Conservation (phyloP, 129 eudicot species). For the Pseudognaphalium luteoalbum region DNA sequence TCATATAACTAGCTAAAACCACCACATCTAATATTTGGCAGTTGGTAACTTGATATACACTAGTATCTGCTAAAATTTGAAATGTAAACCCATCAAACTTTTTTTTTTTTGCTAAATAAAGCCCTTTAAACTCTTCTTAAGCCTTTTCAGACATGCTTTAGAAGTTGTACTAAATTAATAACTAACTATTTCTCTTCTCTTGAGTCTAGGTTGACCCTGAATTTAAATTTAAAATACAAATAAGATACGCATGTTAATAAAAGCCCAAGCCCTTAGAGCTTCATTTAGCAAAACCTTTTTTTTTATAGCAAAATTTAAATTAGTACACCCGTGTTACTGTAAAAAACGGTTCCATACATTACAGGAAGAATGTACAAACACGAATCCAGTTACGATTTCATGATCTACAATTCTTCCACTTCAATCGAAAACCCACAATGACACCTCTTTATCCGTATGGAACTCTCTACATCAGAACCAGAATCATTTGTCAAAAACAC, state of each 20-base stretch:
- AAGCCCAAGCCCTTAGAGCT: too few relatives aligned
- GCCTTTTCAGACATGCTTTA: too few relatives aligned
- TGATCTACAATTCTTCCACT: constrained; percentile 65
- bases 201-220: too few relatives aligned
- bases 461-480: constrained; percentile 39
- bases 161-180: too few relatives aligned
- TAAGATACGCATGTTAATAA: too few relatives aligned
- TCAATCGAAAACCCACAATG: constrained; percentile 79
- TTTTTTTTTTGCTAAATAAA: too few relatives aligned
- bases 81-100: background rate
- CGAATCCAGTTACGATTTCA: background rate
- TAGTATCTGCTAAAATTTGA: background rate
- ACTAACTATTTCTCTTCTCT: too few relatives aligned
- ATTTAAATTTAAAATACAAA: too few relatives aligned
- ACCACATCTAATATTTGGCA: background rate
- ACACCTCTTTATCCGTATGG: constrained; percentile 53
- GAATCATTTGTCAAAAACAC: constrained; percentile 56
- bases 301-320: background rate
- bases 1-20: background rate
- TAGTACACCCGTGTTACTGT: background rate
- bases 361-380: background rate
- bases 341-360: background rate
- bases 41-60: background rate
- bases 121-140: too few relatives aligned
- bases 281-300: too few relatives aligned